Evolutionary conservation across 306 rosid genomes (phyloP).

Genomic region (Citrullus amarus): DNA sequence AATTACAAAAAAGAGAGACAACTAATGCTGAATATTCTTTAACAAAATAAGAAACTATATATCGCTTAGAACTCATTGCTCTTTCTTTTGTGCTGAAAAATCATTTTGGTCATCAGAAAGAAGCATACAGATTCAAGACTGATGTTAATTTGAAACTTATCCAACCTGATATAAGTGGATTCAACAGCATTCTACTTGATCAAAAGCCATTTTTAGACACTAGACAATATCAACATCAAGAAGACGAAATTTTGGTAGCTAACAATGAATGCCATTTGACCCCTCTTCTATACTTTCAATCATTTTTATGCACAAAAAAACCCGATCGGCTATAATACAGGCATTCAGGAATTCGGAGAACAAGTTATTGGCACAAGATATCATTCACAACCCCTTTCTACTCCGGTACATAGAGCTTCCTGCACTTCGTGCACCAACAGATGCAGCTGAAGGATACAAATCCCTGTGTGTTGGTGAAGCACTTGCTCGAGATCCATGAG

Average conservation of each 20-base stretch:
- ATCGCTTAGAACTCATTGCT: not conserved
- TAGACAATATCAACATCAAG: not conserved
- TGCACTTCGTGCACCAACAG: slow-evolving; percentile 17
- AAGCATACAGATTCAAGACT: not conserved
- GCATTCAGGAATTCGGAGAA: not conserved
- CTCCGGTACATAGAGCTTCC: slow-evolving; percentile 59
- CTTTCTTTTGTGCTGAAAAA: not conserved
- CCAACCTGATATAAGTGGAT: not conserved
- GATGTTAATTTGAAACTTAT: not conserved
- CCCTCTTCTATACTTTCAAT: not conserved
- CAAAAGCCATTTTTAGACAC: slow-evolving; percentile 8
- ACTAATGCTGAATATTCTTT: not conserved
- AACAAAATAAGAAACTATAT: not conserved
- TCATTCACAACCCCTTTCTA: slow-evolving; percentile 40
- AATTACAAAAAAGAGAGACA: not conserved
- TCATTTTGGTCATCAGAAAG: not conserved
- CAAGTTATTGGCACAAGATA: not conserved
- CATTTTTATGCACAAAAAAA: slow-evolving; percentile 1
- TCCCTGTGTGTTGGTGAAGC: slow-evolving; percentile 34
- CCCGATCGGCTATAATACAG: not conserved
- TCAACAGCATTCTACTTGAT: not conserved
- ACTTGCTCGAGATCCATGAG: slow-evolving; percentile 43
- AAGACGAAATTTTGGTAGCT: not conserved
- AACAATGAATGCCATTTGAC: not conserved
- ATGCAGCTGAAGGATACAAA: slow-evolving; percentile 22